phyloP scores from a whole-genome alignment of 371 early-diverging fungal species.

The Saksenaea vasiformis region DNA sequence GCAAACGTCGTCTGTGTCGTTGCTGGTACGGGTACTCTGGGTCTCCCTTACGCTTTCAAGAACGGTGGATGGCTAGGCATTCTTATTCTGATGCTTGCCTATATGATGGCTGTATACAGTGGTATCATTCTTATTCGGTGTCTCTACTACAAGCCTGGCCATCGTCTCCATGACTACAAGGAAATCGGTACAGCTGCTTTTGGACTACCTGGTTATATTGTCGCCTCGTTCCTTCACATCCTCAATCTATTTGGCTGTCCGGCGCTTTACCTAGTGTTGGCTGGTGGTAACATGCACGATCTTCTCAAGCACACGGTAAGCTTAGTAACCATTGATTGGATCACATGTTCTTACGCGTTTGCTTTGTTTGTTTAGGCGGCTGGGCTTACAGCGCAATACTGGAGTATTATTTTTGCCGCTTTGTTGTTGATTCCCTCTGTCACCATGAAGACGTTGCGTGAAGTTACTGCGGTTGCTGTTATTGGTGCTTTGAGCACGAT shows the following conservation, averaged over 20 bases:
- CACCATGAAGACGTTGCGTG: constrained; percentile 72
- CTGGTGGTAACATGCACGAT: constrained; percentile 62
- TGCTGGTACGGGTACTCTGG: constrained; percentile 86
- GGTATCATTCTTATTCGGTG: constrained; percentile 41
- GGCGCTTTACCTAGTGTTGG: constrained; percentile 78
- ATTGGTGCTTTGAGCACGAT: constrained; percentile 54
- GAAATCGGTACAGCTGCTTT: constrained; percentile 67
- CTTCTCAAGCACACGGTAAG: constrained; percentile 44
- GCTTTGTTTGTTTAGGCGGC: constrained; percentile 16
- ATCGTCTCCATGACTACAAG: constrained; percentile 61
- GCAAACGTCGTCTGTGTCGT: constrained; percentile 78
- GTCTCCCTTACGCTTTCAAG: constrained; percentile 55
- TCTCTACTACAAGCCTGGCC: constrained; percentile 44
- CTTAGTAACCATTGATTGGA: background rate
- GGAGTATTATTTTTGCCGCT: constrained; percentile 68
- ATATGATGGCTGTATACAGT: constrained; percentile 39
- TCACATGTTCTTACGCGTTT: constrained; percentile 1
- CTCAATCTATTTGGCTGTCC: constrained; percentile 72
- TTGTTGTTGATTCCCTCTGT: constrained; percentile 75
- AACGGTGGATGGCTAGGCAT: constrained; percentile 51
- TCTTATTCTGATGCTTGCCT: constrained; percentile 39
- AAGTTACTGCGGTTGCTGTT: constrained; percentile 65
- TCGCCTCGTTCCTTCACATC: constrained; percentile 68
- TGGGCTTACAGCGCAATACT: constrained; percentile 30
- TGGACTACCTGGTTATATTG: constrained; percentile 59